Evolutionary conservation across 2,329 filamentous ascomycete species (phyloP), one percentile per base, ranked within the genome.

Genomic region (Pseudogymnoascus sp.): DNA sequence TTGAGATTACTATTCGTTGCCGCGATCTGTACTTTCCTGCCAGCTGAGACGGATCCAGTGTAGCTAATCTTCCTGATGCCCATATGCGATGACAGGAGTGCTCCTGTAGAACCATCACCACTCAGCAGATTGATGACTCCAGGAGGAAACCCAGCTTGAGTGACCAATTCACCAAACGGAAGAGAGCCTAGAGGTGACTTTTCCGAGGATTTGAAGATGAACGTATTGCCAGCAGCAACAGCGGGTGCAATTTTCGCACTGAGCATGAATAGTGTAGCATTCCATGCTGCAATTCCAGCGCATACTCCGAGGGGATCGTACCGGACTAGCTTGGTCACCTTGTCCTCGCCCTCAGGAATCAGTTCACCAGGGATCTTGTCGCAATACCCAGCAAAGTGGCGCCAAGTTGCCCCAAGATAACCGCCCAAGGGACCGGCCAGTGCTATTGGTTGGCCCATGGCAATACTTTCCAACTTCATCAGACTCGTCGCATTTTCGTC

Each of bases 201-300:
- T 0, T 87, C 87, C 3, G 84, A 87, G 2, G 88, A 86, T 74
- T 91, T 91, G n/a, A 83, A 79, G 12, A 92, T 79, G 84, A 92
- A 90, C 1, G 87, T 86, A 70, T 87, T 90, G 0, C 88, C 88
- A 2, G 87, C 87, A 1, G 88, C 88, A 41, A 90, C 74, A 0
- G 88, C 87, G 6, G 87, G 85, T 59, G 83, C 80, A 2, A 82
- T 86, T 71, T 90, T 91, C 31, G 87, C 78, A 61, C 89, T 72
- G 5, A 89, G 80, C 83, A 90, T 76, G 10, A 84, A 85, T 60
- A 88, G 78, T 0, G 86, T 86, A 66, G 88, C 89, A 68, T 90
- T 89, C 87, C 87, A 90, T 4, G 88, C 87, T 1, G 90, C 86
- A 14, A 91, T 75, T 0, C 87, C 87, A 39, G 38, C 38, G 0